Base-by-base conservation (phyloP, 177 flowering plant species). In the Vitis hybrid region DNA sequence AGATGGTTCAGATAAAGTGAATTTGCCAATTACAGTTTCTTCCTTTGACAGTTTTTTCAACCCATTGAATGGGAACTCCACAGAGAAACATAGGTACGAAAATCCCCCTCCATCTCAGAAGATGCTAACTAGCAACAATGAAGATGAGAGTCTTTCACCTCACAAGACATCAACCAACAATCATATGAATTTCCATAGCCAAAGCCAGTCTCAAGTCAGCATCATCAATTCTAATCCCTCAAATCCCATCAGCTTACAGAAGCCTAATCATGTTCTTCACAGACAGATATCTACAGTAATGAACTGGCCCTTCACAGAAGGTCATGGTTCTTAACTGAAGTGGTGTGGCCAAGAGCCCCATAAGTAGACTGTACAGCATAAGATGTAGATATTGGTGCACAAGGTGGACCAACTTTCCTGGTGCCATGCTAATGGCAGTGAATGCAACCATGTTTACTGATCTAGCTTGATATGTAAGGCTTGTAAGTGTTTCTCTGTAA, bases 21-120 rank as follows among this genome's bases (percentile, higher is more conserved):
- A 63, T 52, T 66, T 74, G 7, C 68, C 74, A 14, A 10, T 66
- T 3, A 40, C 70, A 19, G 68, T 74, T 63, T 62, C 79, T 61
- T 74, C 66, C 10, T 62, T 72, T 18, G 62, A 68, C 30, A 73
- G 26, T 66, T 52, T 56, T 23, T 23, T 72, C 68, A 78, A 64
- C 62, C 70, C 81, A 68, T 23, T 71, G 30, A 68, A 71, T 45
- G 69, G 78, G 70, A 75, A 72, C 60, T 26, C 62, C 40, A 26
- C 13, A 4, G 30, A 62, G 32, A 78, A 60, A 64, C 64, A 60
- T 51, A 5, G 62, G 64, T 9, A 58, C 18, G 60, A 59, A 3
- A 70, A 17, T 52, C 32, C 49, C 56, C 49, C 68, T 52, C 62
- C 65, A 51, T 49, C 34, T 50, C 56, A 60, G 56, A 61, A 62